These are phyloP conservation scores for Trichothecium sympodiale DNA, from an alignment of 2,329 filamentous ascomycete species.

Conservation along the genomic window DNA sequence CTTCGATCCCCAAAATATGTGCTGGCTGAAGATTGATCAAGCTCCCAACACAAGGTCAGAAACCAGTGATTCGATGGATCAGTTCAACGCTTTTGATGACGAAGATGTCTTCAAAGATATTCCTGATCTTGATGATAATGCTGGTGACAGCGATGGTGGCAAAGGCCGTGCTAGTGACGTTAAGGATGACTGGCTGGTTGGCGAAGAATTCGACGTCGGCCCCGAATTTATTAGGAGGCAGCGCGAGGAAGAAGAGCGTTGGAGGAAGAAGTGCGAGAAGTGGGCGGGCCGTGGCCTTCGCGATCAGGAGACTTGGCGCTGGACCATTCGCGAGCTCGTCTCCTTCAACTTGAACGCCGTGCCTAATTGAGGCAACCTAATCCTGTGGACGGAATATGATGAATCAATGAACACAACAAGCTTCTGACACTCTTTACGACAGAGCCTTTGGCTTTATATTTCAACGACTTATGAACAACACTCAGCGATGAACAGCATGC, in stretches of 20 bases:
- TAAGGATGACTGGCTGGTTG: slow-evolving; percentile 73
- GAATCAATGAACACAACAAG: no score
- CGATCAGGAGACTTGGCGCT: slow-evolving; percentile 59
- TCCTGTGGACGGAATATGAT: no score
- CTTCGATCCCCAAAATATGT: slow-evolving; percentile 94
- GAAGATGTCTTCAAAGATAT: slow-evolving; percentile 92
- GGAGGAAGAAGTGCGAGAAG: slow-evolving; percentile 76
- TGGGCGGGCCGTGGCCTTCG: slow-evolving; percentile 59
- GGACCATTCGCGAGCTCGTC: slow-evolving; percentile 58
- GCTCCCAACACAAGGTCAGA: slow-evolving; percentile 35
- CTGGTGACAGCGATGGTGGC: slow-evolving; percentile 36
- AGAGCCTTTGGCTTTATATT: no score
- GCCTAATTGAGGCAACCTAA: no score
- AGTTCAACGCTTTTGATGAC: slow-evolving; percentile 63
- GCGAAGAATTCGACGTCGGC: slow-evolving; percentile 95
- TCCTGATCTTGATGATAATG: slow-evolving; percentile 74
- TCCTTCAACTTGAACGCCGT: slow-evolving; percentile 9
- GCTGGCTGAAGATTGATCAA: slow-evolving; percentile 74
- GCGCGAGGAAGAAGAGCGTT: slow-evolving; percentile 81
- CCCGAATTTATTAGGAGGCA: slow-evolving; percentile 87
- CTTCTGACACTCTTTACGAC: no score
- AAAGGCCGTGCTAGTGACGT: slow-evolving; percentile 46
- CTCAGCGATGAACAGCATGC: no score
- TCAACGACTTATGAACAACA: no score
- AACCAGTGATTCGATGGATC: slow-evolving; percentile 46